A percentile compares a stretch with the other conserved stretches of the same genome.
Evolutionary conservation across 78 protist species (phyloP).

Genomic region (Kipferlia bialata): DNA sequence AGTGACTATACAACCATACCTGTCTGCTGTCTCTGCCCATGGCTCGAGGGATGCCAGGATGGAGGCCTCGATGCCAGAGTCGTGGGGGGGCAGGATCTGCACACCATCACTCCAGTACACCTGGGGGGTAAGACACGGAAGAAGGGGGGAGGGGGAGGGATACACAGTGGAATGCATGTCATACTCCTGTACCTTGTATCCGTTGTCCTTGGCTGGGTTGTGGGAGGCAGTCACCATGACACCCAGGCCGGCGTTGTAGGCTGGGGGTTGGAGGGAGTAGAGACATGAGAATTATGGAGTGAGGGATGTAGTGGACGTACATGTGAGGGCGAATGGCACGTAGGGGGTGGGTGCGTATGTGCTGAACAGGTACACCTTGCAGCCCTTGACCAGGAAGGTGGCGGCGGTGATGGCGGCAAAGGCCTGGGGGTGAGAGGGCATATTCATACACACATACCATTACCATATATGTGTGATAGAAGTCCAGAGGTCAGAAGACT

Average conservation of each 20-base stretch:
- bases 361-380: slow-evolving; percentile 40
- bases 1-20: neutral
- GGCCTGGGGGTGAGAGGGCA: no score
- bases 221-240: slow-evolving; percentile 42
- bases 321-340: slow-evolving; percentile 22
- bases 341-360: slow-evolving; percentile 60
- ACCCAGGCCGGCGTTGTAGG: slow-evolving; percentile 12
- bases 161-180: no score
- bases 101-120: slow-evolving; percentile 91
- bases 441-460: no score
- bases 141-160: no score
- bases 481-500: no score
- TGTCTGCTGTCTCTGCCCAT: slow-evolving; percentile 14
- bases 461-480: no score
- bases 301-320: no score
- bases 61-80: slow-evolving; percentile 21
- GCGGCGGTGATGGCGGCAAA: slow-evolving; percentile 66
- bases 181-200: slow-evolving; percentile 95
- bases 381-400: slow-evolving; percentile 41
- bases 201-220: slow-evolving; percentile 65
- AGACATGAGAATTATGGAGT: no score
- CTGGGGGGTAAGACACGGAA: no score
- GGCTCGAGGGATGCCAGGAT: slow-evolving; percentile 34
- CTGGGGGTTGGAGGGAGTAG: no score
- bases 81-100: slow-evolving; percentile 58